Conservation (phyloP, 345 rosid species). For the Hibiscus syriacus region DNA sequence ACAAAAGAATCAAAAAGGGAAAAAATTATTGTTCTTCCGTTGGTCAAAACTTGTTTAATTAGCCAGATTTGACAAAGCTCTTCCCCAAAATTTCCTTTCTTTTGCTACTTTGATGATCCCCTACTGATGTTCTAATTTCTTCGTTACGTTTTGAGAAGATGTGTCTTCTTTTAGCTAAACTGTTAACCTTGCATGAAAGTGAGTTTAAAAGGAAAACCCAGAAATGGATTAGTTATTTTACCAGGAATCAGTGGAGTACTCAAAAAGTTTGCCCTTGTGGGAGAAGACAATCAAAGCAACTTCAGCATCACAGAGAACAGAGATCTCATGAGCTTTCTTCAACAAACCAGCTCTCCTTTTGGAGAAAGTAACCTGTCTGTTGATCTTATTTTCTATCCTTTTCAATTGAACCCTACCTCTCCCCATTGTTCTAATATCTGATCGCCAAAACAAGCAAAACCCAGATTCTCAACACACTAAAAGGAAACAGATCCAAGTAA, state of each 20-base stretch:
- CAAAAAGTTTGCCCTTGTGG: slow-evolving; percentile 66
- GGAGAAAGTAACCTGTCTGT: slow-evolving; percentile 69
- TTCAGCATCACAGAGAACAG: slow-evolving; percentile 70
- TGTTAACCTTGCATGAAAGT: background rate
- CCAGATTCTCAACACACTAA: background rate
- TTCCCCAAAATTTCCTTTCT: background rate
- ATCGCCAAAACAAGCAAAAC: background rate
- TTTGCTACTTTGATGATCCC: background rate
- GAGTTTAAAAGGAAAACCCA: background rate
- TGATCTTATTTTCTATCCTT: slow-evolving; percentile 81
- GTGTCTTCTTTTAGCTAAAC: background rate
- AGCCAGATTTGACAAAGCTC: background rate
- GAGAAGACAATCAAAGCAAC: slow-evolving; percentile 73
- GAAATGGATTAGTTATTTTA: slow-evolving; percentile 9
- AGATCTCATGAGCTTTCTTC: slow-evolving; percentile 87
- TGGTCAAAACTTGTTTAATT: background rate
- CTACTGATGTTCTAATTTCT: background rate
- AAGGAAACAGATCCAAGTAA: background rate
- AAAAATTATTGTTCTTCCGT: background rate
- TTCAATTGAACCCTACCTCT: slow-evolving; percentile 84
- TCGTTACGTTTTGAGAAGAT: no score
- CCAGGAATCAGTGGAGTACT: slow-evolving; percentile 63
- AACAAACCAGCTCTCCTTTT: slow-evolving; percentile 62
- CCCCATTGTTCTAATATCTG: slow-evolving; percentile 47
- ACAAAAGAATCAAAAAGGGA: background rate